Percentiles rank a stretch among this genome's conserved stretches.
phyloP scores from a whole-genome alignment of 495 filamentous ascomycete genomes.

The Lentithecium fluviatile region DNA sequence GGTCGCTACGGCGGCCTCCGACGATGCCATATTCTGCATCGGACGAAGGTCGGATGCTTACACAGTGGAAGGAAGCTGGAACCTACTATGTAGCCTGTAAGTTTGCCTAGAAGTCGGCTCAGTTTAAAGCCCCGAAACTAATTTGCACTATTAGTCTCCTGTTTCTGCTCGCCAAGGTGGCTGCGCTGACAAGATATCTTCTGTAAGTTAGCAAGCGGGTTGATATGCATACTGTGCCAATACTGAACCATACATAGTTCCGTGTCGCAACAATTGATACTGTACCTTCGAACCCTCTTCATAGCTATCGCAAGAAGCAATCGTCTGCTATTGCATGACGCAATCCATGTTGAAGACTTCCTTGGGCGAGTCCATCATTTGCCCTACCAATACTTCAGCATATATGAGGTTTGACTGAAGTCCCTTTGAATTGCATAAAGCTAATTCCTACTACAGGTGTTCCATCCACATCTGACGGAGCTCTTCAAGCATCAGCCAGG shows the following conservation, averaged over 20 bases:
- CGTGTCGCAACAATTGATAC: neutral
- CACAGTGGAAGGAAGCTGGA: neutral
- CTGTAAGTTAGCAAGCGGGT: neutral
- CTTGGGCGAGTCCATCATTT: neutral
- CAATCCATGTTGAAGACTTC: slow-evolving; percentile 4
- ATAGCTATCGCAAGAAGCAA: neutral
- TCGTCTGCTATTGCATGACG: slow-evolving; percentile 3
- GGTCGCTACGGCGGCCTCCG: too few species aligned
- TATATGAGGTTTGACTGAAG: neutral
- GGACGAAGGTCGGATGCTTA: too few species aligned
- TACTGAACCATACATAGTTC: neutral
- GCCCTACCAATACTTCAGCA: slow-evolving; percentile 8
- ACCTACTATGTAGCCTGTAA: neutral
- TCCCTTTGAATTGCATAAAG: neutral
- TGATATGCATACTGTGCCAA: too few species aligned
- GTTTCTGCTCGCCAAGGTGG: neutral
- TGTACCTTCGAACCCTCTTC: neutral
- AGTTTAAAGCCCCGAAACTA: neutral
- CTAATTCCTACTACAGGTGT: neutral
- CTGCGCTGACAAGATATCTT: neutral
- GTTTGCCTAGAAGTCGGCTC: neutral
- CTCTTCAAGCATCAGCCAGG: too few species aligned
- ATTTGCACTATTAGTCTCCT: neutral
- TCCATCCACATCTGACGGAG: neutral
- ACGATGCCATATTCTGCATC: too few species aligned